Base-by-base conservation (phyloP, 73 alveolate genomes). In the Effrenium voratum region DNA sequence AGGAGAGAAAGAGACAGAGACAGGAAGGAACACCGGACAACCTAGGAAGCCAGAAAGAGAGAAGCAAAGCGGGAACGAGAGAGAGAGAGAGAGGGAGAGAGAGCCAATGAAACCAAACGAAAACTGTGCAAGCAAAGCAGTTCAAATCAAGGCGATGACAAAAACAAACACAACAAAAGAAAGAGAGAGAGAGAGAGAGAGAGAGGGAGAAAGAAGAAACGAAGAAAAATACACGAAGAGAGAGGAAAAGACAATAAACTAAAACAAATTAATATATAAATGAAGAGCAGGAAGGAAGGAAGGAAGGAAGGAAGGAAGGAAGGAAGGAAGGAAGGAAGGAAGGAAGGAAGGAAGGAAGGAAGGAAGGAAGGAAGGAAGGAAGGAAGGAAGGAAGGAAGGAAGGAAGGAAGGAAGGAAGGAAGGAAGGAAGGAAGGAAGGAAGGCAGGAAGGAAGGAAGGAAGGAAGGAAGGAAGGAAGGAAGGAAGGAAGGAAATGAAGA, bases 171-270 rank as follows among this genome's bases (percentile, higher is more conserved):
- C 40, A 99, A 98, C 70, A 91, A 81, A 43, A 88, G 82, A 19
- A 95, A 99, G 81, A 83, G 91, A 10, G 95, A 83, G 12, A 99
- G 98, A 72, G 95, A 77, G 84, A 55, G 84, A 75, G 76, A 92
- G 45, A 88, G 77, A 93, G 91, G 85, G 93, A 92, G 50, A 36
- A 98, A 93, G 81, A 88, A 98, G 99, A 84, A 26, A 47, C 8
- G 94, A 49, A 83, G 22, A 19, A 63, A 82, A 19, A 63, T 8
- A 82, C 94, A 19, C 44, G 91, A 82, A 45, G 94, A 82, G 50
- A 82, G 50, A 82, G 19, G 50, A 45, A 19, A 82, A 82, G 45
- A 82, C 82, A 91, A 81, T 36, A 34, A 82, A 93, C 57, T 32
- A 66, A 60, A 87, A 95, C 30, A 43, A 93, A 59, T 60, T 41